These are phyloP conservation scores for Theobroma cacao DNA, from an alignment of 345 rosid species.

Conservation along the genomic window DNA sequence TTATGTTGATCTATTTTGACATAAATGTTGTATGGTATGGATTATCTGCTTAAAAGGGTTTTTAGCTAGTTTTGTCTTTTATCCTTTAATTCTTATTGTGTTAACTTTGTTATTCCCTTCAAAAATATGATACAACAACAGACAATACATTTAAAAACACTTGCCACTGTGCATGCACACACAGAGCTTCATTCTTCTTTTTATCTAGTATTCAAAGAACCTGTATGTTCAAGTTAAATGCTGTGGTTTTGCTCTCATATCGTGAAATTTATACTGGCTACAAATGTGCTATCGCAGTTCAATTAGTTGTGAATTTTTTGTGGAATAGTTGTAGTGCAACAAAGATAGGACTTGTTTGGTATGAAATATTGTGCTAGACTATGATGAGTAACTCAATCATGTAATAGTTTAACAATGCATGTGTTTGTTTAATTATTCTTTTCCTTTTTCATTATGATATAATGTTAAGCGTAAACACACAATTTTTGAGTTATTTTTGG, in stretches of 20 bases:
- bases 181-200: background rate
- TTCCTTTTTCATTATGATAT: background rate
- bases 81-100: background rate
- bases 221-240: background rate
- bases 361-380: background rate
- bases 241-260: background rate
- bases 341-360: background rate
- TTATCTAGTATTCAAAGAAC: background rate
- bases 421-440: background rate
- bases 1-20: slow-evolving; percentile 1
- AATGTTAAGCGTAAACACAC: background rate
- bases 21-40: background rate
- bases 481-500: background rate
- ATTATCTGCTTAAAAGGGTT: background rate
- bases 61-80: background rate
- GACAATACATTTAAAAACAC: background rate
- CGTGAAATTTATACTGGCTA: background rate
- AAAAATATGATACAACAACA: background rate
- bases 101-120: background rate
- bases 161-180: background rate
- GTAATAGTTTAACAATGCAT: background rate
- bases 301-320: background rate
- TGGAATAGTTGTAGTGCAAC: background rate
- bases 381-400: background rate
- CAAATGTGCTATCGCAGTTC: background rate